Evolutionary conservation across 768 basidiomycete genomes (phyloP), one percentile per base, ranked within the genome.

Genomic region (Collybia sordida): DNA sequence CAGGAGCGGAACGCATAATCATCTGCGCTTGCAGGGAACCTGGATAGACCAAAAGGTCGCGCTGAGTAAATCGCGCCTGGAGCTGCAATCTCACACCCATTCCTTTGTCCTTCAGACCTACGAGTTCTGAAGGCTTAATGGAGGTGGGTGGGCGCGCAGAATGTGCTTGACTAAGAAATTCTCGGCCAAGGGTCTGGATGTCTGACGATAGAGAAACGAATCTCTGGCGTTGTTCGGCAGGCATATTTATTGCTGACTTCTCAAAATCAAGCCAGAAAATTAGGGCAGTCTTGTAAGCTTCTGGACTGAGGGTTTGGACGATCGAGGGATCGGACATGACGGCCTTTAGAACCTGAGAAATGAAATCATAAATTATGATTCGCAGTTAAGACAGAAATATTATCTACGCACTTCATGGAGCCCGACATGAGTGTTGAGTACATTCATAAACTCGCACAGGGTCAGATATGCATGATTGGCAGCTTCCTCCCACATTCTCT

Each of bases 191-290:
- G 0, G 85, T 74, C 18, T 96, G 76, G 50, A 98, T 90, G 49
- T 92, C 86, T 12, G 95, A 91, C 2, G 94, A 97, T 9, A 98
- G 73, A 1, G 87, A 81, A 15, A 99, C 93, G 55, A 97, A 98
- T 53, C 80, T 84, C 28, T 82, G 74, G 35, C 97, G 82, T 58
- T 93, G 77, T 8, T 75, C 75, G 0, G 86, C 81, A 8, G 93
- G 87, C 11, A 99, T 78, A 64, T 95, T 81, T 54, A 98, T 95
- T 7, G 93, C 96, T 12, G 95, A 98, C 66, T 94, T 94, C 64
- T 97, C 92, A 68, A 99, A 99, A 75, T 98, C 97, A 41, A 89
- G 81, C 81, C 93, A 88, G 69, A 98, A 98, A 52, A 95, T 95
- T 19, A 90, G 77, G 23, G 97, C 94, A 5, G 95, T 93, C 56